phyloP scores from a whole-genome alignment of 306 rosid species.

The Alnus glutinosa region DNA sequence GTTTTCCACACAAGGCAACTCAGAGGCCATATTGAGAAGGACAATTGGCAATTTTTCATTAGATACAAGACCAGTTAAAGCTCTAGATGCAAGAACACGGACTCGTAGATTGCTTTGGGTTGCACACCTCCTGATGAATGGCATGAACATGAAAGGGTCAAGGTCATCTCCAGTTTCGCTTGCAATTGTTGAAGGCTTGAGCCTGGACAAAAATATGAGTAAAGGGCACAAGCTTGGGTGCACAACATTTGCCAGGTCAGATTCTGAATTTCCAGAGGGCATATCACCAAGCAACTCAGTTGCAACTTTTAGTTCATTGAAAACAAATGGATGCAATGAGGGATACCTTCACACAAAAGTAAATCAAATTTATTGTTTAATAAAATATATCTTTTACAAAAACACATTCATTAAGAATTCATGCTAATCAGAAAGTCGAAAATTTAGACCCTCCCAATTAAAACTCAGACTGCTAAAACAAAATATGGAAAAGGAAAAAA shows the following conservation, averaged over 20 bases:
- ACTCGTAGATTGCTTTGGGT: slow-evolving; percentile 84
- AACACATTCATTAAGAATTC: background rate
- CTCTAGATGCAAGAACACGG: slow-evolving; percentile 95
- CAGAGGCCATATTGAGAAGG: slow-evolving; percentile 72
- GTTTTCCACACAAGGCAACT: slow-evolving; percentile 55
- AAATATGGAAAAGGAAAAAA: background rate
- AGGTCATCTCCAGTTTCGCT: slow-evolving; percentile 84
- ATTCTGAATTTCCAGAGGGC: slow-evolving; percentile 51
- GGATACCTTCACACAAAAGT: slow-evolving; percentile 67
- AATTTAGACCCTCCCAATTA: background rate
- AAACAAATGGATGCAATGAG: slow-evolving; percentile 73
- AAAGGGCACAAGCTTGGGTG: slow-evolving; percentile 98
- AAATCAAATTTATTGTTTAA: background rate
- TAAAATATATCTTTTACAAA: background rate
- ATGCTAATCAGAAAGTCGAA: background rate
- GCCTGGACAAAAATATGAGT: slow-evolving; percentile 83
- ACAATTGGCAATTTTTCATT: slow-evolving; percentile 76
- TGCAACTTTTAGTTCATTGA: slow-evolving; percentile 81
- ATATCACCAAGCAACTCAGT: slow-evolving; percentile 61
- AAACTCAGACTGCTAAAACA: slow-evolving; percentile 8
- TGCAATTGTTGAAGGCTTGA: slow-evolving; percentile 87
- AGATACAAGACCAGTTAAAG: slow-evolving; percentile 76
- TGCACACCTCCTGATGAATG: slow-evolving; percentile 82
- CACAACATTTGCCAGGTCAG: slow-evolving; percentile 65
- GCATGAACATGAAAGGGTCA: slow-evolving; percentile 88